Conservation (phyloP, 1,284 basidiomycete species). For the Sporisorium graminicola region DNA sequence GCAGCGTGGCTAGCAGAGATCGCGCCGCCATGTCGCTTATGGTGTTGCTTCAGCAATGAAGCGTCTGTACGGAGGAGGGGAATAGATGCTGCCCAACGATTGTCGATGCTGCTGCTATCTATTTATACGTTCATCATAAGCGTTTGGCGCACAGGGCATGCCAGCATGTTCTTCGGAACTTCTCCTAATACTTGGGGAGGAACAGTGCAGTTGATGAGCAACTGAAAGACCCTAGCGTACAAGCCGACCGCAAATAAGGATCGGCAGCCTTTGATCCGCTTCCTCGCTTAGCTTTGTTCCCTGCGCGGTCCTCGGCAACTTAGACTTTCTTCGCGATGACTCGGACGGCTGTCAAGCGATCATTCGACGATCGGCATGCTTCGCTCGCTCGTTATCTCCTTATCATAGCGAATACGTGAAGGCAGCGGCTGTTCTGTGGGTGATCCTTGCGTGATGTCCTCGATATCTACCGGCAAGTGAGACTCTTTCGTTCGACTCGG, state of each 20-base stretch:
- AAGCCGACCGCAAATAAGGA: background rate
- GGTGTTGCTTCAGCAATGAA: too few relatives aligned
- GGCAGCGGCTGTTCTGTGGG: too few relatives aligned
- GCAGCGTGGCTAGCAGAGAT: constrained; percentile 1
- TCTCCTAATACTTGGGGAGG: background rate
- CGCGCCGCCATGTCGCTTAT: background rate
- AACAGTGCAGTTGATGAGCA: background rate
- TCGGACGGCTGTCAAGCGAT: too few relatives aligned
- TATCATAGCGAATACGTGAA: background rate
- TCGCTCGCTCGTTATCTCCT: background rate
- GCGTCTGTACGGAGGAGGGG: background rate
- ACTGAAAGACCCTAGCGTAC: background rate
- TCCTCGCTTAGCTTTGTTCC: background rate
- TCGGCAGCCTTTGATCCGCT: constrained; percentile 3
- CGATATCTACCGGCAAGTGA: too few relatives aligned
- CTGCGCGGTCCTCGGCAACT: background rate
- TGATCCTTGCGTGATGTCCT: too few relatives aligned
- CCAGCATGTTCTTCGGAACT: background rate
- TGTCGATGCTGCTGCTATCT: background rate
- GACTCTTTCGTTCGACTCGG: too few relatives aligned
- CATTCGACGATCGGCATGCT: background rate
- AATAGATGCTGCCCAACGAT: background rate
- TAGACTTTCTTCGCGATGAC: background rate
- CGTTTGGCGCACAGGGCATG: background rate
- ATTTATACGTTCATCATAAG: background rate